Evolutionary conservation across 2,329 filamentous ascomycete genomes (phyloP).

Genomic region (Aaosphaeria pasadenensis): DNA sequence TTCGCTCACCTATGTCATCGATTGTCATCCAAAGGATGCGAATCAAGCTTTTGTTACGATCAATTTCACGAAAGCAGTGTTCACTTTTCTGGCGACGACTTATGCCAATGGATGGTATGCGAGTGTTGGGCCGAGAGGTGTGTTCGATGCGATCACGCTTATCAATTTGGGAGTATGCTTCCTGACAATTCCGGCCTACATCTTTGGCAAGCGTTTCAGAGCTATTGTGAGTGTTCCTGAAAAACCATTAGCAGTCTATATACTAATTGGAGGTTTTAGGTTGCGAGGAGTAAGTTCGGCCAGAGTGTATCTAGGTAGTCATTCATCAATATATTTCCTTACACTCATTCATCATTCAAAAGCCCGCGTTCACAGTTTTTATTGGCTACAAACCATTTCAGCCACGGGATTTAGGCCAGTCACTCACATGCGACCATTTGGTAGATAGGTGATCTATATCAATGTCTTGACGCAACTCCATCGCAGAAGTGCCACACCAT

Average conservation of each 20-base stretch:
- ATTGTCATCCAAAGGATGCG: conserved; percentile 39
- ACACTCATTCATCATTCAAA: too few species aligned
- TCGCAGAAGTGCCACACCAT: too few species aligned
- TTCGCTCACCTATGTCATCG: conserved; percentile 41
- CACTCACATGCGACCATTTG: too few species aligned
- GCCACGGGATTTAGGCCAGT: too few species aligned
- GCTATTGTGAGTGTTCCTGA: conserved; percentile 1
- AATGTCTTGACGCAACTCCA: too few species aligned
- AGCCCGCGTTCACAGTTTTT: too few species aligned
- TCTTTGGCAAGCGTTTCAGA: conserved; percentile 9
- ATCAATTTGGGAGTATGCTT: conserved; percentile 73
- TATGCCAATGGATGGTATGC: conserved; percentile 73
- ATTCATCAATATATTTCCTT: too few species aligned
- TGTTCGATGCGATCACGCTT: conserved; percentile 69
- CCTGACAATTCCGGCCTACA: conserved; percentile 66
- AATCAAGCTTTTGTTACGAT: conserved; percentile 43
- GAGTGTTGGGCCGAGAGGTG: conserved; percentile 54
- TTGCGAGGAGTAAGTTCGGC: conserved; percentile 5
- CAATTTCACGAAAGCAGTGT: conserved; percentile 40
- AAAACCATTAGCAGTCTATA: background rate
- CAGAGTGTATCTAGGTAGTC: conserved; percentile 3
- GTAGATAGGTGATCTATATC: too few species aligned
- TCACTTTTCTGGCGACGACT: conserved; percentile 64
- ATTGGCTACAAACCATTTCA: too few species aligned
- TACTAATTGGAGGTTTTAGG: background rate